Evolutionary conservation across 768 basidiomycete genomes (phyloP), one percentile per base, ranked within the genome.

Genomic region (Trametes cingulata): DNA sequence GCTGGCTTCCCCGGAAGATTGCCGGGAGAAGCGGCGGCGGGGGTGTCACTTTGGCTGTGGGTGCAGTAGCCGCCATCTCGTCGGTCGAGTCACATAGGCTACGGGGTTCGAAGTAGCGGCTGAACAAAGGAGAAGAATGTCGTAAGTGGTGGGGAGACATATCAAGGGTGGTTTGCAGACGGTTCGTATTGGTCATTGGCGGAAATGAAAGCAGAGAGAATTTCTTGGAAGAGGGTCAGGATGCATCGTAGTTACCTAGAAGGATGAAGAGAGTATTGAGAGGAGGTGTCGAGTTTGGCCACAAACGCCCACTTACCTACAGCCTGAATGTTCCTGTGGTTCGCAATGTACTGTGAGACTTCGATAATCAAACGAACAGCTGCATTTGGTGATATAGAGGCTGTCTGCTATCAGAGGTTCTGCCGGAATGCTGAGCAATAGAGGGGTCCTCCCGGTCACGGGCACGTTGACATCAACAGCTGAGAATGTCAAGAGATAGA

Each of bases 21-120:
- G 35, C 54, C 54, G 52, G 52, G 20, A 51, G 36, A 37, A 40
- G 39, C 24, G 39, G 22, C 13, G 45, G 20, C 25, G 19, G 14
- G n/a, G 27, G n/a, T 12, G 27, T 22, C 29, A 27, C 53, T 14
- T 9, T 3, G 2, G 27, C 10, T 33, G 13, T 41, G 47, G 46
- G 40, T 57, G 56, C 56, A 49, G 27, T 56, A 14, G 39, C 24
- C 17, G 10, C 25, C 19, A 24, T 14, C 20, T 22, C 14, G 17
- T 6, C 6, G 36, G 20, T 24, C 4, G 12, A 13, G 15, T 17
- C 24, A 17, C 25, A 8, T 17, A 20, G 19, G 14, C 35, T 6
- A 24, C 13, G 45, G 39, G 12, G 46, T 20, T 29, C 25, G 56
- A 57, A 49, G 55, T 56, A 56, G 56, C 56, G 47, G 56, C 47